Evolutionary conservation across 148 eudicot species (phyloP).

Genomic region (Chenopodium quinoa): DNA sequence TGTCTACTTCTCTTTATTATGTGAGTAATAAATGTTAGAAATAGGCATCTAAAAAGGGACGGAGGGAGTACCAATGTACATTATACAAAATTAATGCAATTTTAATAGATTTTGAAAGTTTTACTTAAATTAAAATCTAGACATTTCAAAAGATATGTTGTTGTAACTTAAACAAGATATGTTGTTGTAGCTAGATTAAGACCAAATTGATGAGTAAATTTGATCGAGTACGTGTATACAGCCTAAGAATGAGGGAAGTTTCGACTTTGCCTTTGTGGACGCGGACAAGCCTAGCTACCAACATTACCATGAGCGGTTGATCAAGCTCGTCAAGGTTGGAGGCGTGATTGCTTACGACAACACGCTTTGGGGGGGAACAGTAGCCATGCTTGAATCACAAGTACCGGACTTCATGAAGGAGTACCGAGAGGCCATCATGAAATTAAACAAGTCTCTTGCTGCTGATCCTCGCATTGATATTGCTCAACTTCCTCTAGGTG

Average conservation of each 20-base stretch:
- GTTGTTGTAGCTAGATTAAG: background rate
- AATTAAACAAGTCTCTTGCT: slow-evolving; percentile 45
- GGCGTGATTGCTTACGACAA: slow-evolving; percentile 63
- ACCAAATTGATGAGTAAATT: background rate
- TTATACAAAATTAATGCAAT: too few relatives aligned
- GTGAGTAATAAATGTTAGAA: too few relatives aligned
- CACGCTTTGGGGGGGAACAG: slow-evolving; percentile 49
- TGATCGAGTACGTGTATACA: background rate
- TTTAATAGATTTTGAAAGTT: too few relatives aligned
- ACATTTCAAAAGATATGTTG: too few relatives aligned
- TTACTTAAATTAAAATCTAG: too few relatives aligned
- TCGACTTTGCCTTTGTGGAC: slow-evolving; percentile 68
- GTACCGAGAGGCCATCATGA: slow-evolving; percentile 8
- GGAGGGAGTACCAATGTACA: too few relatives aligned
- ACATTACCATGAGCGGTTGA: slow-evolving; percentile 51
- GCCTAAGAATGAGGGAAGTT: slow-evolving; percentile 44
- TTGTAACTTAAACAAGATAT: too few relatives aligned
- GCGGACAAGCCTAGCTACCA: slow-evolving; percentile 56
- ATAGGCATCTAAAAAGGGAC: too few relatives aligned
- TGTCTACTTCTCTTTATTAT: too few relatives aligned
- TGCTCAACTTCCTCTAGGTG: slow-evolving; percentile 49
- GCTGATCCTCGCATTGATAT: slow-evolving; percentile 48
- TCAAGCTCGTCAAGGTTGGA: slow-evolving; percentile 52
- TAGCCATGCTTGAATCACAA: slow-evolving; percentile 35
- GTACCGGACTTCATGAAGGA: slow-evolving; percentile 25